phyloP scores from a whole-genome alignment of 257 asterid species.

The Anisodus tanguticus region DNA sequence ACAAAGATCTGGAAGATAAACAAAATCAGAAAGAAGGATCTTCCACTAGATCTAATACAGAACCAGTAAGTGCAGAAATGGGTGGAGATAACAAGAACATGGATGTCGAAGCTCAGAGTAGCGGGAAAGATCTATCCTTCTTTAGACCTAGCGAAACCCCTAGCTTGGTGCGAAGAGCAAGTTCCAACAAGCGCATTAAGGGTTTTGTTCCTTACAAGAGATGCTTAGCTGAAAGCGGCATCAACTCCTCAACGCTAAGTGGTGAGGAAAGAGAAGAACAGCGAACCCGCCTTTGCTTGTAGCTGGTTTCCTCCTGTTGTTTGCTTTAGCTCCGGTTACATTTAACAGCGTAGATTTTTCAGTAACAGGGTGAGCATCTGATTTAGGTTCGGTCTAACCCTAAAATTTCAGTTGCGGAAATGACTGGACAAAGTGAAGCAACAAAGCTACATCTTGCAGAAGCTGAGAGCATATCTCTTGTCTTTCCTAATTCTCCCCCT shows the following conservation, averaged over 20 bases:
- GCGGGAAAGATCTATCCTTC: conserved; percentile 33
- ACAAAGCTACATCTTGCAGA: neutral
- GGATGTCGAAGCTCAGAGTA: conserved; percentile 41
- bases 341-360: neutral
- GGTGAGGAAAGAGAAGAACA: conserved; percentile 67
- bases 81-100: conserved; percentile 33
- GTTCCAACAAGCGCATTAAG: conserved; percentile 43
- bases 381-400: neutral
- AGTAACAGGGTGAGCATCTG: conserved; percentile 14
- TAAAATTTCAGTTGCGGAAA: neutral
- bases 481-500: neutral
- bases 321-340: neutral
- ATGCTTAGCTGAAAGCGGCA: conserved; percentile 55
- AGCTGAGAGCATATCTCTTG: neutral
- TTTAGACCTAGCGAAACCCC: conserved; percentile 43
- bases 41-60: conserved; percentile 50
- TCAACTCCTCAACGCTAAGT: conserved; percentile 34
- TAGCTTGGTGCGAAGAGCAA: conserved; percentile 37
- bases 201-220: conserved; percentile 89
- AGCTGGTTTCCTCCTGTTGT: conserved; percentile 17
- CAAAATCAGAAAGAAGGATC: conserved; percentile 53
- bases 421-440: neutral
- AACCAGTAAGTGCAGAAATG: conserved; percentile 37
- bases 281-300: conserved; percentile 63
- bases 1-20: conserved; percentile 35